Evolutionary conservation across 2,329 filamentous ascomycete genomes (phyloP).

Genomic region (Bipolaris victoriae): DNA sequence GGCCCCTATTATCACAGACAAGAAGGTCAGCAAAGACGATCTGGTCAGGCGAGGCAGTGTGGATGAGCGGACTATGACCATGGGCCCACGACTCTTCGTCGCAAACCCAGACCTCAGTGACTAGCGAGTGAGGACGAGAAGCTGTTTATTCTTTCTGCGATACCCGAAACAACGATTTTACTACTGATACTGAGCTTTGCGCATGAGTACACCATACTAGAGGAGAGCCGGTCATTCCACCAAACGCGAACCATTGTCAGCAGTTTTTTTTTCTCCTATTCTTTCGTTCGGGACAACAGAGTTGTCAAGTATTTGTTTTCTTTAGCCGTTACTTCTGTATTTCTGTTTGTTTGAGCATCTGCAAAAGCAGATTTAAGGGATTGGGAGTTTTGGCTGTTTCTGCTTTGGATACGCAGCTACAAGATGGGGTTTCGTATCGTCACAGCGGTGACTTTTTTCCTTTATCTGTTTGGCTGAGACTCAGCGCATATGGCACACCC

Average conservation of each 20-base stretch:
- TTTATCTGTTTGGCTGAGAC: neutral
- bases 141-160: slow-evolving; percentile 33
- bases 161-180: slow-evolving; percentile 36
- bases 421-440: neutral
- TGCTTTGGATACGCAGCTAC: slow-evolving; percentile 1
- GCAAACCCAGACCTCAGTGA: slow-evolving; percentile 77
- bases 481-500: slow-evolving; percentile 5
- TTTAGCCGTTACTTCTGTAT: neutral
- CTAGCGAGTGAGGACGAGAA: slow-evolving; percentile 36
- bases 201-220: slow-evolving; percentile 5
- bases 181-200: slow-evolving; percentile 3
- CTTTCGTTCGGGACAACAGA: slow-evolving; percentile 4
- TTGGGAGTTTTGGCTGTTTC: slow-evolving; percentile 2
- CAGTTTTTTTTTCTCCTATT: slow-evolving; percentile 2
- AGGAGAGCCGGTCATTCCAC: slow-evolving; percentile 1
- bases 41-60: slow-evolving; percentile 79
- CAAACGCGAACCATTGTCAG: neutral
- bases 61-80: slow-evolving; percentile 79
- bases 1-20: slow-evolving; percentile 48
- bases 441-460: neutral
- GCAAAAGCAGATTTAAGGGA: neutral
- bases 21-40: slow-evolving; percentile 69
- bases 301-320: slow-evolving; percentile 3
- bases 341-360: neutral
- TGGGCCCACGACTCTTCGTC: slow-evolving; percentile 76